These are phyloP conservation scores for Penicillium manginii DNA, from an alignment of 495 filamentous ascomycete species.

Conservation along the genomic window DNA sequence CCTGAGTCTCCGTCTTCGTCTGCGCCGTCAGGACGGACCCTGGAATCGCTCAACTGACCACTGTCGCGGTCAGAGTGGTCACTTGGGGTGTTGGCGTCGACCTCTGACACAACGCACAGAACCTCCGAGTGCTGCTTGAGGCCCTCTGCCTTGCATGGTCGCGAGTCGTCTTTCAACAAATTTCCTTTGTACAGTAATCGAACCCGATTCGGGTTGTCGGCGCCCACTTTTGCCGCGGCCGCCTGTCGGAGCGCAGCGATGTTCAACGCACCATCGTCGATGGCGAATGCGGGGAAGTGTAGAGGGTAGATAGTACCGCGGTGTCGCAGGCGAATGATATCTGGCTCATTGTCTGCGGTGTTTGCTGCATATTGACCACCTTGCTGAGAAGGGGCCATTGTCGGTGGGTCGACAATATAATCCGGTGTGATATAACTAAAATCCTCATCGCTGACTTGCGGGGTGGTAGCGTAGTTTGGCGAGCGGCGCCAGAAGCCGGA, in stretches of 20 bases:
- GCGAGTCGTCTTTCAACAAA: slow-evolving; percentile 66
- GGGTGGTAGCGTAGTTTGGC: slow-evolving; percentile 48
- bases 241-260: slow-evolving; percentile 68
- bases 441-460: slow-evolving; percentile 73
- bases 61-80: slow-evolving; percentile 50
- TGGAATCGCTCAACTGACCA: slow-evolving; percentile 14
- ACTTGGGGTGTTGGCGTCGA: slow-evolving; percentile 54
- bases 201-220: slow-evolving; percentile 63
- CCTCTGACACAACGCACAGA: slow-evolving; percentile 62
- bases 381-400: slow-evolving; percentile 17
- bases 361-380: slow-evolving; percentile 34
- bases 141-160: slow-evolving; percentile 71
- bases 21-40: slow-evolving; percentile 28
- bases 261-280: slow-evolving; percentile 73
- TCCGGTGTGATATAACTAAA: slow-evolving; percentile 81
- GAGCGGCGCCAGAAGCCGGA: slow-evolving; percentile 55
- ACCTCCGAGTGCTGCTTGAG: slow-evolving; percentile 82
- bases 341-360: slow-evolving; percentile 60
- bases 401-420: slow-evolving; percentile 55
- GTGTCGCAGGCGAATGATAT: slow-evolving; percentile 76
- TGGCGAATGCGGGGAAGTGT: slow-evolving; percentile 80
- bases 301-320: slow-evolving; percentile 71
- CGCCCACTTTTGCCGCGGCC: slow-evolving; percentile 64
- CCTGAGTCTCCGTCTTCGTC: slow-evolving; percentile 32
- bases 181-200: slow-evolving; percentile 84